Base-by-base conservation (phyloP, 1,139 yeast species). In the Magnusiomyces sp. region DNA sequence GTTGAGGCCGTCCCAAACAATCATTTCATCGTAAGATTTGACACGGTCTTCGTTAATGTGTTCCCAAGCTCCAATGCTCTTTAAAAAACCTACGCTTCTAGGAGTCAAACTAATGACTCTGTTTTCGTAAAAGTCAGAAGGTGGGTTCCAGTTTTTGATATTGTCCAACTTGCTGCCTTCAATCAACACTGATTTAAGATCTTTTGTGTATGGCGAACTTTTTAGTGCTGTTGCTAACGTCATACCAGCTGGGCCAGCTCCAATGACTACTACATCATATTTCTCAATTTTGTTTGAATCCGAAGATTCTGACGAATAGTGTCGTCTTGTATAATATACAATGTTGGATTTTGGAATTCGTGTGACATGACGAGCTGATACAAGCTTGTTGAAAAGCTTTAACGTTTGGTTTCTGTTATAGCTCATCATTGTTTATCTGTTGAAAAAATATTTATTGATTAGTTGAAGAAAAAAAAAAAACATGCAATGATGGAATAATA, bases 231-330 rank as follows among this genome's bases (percentile, higher is more conserved):
- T 76, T 1, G 94, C 81, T 39, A 92, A 71, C 1, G 97, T 83
- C 50, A 92, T 70, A 0, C 99, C 99, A 0, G 98, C 97, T 1
- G 97, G 96, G 0, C 99, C 99, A 5, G 95, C 98, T 27, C 99
- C 99, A 45, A 94, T 85, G 51, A 92, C 84, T 11, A 87, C 82
- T 23, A 94, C 80, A 64, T 92, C 99, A 48, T 59, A 58, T 14
- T 40, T 23, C 4, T 45, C 46, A 10, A 47, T 47, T 14, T 32
- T 6, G 27, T 10, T 16, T 10, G 42, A 40, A 19, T 31, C 34
- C n/a, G n/a, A n/a, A n/a, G n/a, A 13, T 14, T 2, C 23, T 14
- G n/a, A n/a, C n/a, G n/a, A 38, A 38, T 38, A 38, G n/a, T 6
- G 23, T 38, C 19, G 40, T 14, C n/a, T n/a, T n/a, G n/a, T n/a